Conservation (phyloP, 805 yeast species). For the Pichia sporocuriosa region DNA sequence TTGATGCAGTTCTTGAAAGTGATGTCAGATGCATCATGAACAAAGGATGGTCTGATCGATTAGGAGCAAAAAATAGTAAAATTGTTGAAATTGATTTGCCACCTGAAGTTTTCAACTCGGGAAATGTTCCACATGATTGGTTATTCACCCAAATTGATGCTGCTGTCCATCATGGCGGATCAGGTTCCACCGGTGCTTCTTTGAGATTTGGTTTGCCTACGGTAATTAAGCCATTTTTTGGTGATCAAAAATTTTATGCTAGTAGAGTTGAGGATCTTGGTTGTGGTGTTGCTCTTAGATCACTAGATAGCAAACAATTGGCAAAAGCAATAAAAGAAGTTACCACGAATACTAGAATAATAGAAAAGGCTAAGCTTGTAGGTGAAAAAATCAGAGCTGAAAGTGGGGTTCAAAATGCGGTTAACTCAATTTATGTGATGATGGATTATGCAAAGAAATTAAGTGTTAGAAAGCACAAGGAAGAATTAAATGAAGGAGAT, state of each 20-base stretch:
- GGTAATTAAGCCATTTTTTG: constrained; percentile 88
- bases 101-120: constrained; percentile 57
- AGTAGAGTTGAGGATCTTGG: constrained; percentile 83
- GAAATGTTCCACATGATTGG: constrained; percentile 90
- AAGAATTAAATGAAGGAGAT: constrained; percentile 12
- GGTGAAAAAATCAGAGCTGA: constrained; percentile 65
- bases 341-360: constrained; percentile 58
- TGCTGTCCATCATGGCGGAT: constrained; percentile 96
- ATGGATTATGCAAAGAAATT: constrained; percentile 67
- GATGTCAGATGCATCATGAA: constrained; percentile 83
- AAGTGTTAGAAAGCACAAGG: constrained; percentile 39
- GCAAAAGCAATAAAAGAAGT: constrained; percentile 64
- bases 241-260: constrained; percentile 93
- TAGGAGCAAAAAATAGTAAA: constrained; percentile 30
- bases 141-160: constrained; percentile 83
- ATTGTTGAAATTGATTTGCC: constrained; percentile 49
- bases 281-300: constrained; percentile 65
- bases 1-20: constrained; percentile 70
- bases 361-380: constrained; percentile 56
- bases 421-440: constrained; percentile 70
- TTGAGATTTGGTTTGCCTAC: constrained; percentile 84
- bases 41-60: constrained; percentile 91
- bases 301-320: constrained; percentile 57
- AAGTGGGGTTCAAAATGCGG: constrained; percentile 73
- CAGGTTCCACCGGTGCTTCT: constrained; percentile 94